Conservation (phyloP, 73 alveolate genomes). For the Paramecium octaurelia region DNA sequence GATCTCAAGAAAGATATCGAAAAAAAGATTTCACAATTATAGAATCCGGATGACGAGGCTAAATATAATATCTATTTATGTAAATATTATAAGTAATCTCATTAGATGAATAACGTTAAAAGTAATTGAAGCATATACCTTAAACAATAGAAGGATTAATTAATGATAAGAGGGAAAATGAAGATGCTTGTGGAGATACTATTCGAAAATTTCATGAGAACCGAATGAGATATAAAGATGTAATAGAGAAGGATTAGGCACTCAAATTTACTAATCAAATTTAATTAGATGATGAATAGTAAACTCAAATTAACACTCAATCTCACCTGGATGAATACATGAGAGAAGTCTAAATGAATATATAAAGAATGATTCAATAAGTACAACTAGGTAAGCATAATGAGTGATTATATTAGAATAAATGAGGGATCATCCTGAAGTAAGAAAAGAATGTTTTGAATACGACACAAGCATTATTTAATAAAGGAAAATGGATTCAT, state of each 20-base stretch:
- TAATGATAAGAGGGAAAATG: conserved; percentile 18
- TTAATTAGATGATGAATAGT: conserved; percentile 29
- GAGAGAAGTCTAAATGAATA: conserved; percentile 19
- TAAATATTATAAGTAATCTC: background rate
- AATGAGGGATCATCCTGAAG: conserved; percentile 14
- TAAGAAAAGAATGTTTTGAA: background rate
- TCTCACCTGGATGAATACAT: conserved; percentile 23
- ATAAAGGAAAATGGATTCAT: background rate
- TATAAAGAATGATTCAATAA: conserved; percentile 4
- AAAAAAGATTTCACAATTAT: background rate
- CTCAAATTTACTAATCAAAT: conserved; percentile 15
- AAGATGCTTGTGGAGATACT: background rate
- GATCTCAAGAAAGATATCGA: background rate
- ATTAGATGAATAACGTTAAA: background rate
- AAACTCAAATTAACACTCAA: conserved; percentile 2
- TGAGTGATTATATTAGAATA: background rate
- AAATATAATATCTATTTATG: conserved; percentile 2
- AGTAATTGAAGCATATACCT: background rate
- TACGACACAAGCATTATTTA: background rate
- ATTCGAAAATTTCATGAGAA: conserved; percentile 18
- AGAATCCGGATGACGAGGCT: conserved; percentile 31
- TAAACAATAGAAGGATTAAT: background rate
- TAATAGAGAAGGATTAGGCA: conserved; percentile 18
- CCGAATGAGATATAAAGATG: conserved; percentile 6
- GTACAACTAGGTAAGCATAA: background rate